phyloP scores from a whole-genome alignment of 257 asterid species.

The Vinca minor region DNA sequence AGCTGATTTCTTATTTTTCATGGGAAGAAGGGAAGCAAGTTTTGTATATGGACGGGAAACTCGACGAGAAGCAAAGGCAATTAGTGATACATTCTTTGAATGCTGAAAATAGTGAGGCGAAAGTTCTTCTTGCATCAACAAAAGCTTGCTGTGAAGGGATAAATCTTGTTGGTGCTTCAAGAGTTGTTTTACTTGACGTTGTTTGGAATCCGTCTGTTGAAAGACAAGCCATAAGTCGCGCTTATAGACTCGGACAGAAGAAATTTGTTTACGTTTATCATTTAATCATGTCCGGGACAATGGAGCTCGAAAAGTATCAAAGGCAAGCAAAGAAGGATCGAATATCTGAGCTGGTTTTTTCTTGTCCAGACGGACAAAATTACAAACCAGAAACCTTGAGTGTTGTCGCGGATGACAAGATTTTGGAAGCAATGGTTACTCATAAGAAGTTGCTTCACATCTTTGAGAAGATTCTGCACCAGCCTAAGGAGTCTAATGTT shows the following conservation, averaged over 20 bases:
- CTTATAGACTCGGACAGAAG: slow-evolving; percentile 72
- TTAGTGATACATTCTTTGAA: slow-evolving; percentile 38
- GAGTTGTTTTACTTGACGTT: slow-evolving; percentile 72
- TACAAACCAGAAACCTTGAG: neutral
- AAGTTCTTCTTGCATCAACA: slow-evolving; percentile 65
- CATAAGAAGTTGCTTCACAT: slow-evolving; percentile 16
- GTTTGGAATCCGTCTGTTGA: slow-evolving; percentile 75
- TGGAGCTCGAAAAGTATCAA: slow-evolving; percentile 44
- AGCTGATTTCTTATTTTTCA: slow-evolving; percentile 26
- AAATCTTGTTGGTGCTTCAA: slow-evolving; percentile 69
- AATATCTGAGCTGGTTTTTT: slow-evolving; percentile 46
- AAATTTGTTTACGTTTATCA: slow-evolving; percentile 58
- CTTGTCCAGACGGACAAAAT: slow-evolving; percentile 12
- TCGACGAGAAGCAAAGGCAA: slow-evolving; percentile 34
- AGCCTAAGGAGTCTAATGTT: slow-evolving; percentile 42
- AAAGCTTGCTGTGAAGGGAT: slow-evolving; percentile 77
- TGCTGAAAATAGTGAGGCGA: slow-evolving; percentile 33
- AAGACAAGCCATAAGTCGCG: slow-evolving; percentile 70
- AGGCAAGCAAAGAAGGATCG: slow-evolving; percentile 43
- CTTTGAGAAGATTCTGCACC: slow-evolving; percentile 41
- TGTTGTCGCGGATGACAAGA: slow-evolving; percentile 28
- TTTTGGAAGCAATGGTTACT: slow-evolving; percentile 51
- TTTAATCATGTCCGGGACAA: slow-evolving; percentile 32
- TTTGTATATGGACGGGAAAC: slow-evolving; percentile 48
- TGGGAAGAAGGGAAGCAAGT: slow-evolving; percentile 59